These are phyloP conservation scores for Hanseniaspora mollemarum DNA, from an alignment of 805 yeast species.

Conservation along the genomic window DNA sequence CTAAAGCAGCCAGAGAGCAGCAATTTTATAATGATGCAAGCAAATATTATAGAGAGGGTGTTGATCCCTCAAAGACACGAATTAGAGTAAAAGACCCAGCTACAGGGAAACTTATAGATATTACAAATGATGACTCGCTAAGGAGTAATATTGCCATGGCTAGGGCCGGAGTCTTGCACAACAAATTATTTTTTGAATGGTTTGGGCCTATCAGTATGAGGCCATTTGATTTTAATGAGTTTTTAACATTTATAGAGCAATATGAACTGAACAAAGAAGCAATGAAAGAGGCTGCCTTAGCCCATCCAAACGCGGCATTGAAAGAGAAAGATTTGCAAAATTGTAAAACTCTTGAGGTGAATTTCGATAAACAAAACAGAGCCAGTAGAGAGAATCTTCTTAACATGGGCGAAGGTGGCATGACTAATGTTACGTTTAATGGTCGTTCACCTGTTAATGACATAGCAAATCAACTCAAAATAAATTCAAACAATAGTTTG, in stretches of 20 bases:
- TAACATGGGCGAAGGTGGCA: constrained; percentile 17
- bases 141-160: constrained; percentile 31
- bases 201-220: constrained; percentile 50
- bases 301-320: constrained; percentile 10
- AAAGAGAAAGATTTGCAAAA: constrained; percentile 17
- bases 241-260: constrained; percentile 27
- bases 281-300: constrained; percentile 18
- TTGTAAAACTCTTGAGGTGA: constrained; percentile 16
- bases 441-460: constrained; percentile 8
- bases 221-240: constrained; percentile 40
- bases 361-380: constrained; percentile 18
- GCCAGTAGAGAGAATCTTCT: constrained; percentile 18
- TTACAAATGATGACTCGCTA: constrained; percentile 26
- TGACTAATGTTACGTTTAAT: not conserved
- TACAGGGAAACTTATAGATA: constrained; percentile 23
- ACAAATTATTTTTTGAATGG: constrained; percentile 36
- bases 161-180: constrained; percentile 40
- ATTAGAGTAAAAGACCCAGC: constrained; percentile 25
- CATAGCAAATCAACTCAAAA: constrained; percentile 9
- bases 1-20: constrained; percentile 40
- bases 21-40: constrained; percentile 30
- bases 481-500: not conserved
- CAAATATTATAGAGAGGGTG: constrained; percentile 28
- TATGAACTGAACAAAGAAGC: constrained; percentile 22
- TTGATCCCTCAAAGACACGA: constrained; percentile 29